Evolutionary conservation across 371 early-diverging fungal genomes (phyloP).

Genomic region (Fennellomyces sp.): DNA sequence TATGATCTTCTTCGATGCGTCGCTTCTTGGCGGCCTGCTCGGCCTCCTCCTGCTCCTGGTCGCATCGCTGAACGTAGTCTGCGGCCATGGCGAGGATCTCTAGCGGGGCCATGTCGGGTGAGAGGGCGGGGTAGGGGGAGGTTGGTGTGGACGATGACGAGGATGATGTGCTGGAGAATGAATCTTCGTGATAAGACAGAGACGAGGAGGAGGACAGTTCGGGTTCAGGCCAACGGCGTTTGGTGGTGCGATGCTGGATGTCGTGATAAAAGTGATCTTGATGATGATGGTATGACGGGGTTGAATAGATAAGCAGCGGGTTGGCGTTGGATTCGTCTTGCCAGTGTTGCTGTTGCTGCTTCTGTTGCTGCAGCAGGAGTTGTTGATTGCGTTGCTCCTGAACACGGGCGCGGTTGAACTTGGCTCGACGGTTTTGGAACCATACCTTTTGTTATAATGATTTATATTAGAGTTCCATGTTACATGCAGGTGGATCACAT

Average conservation of each 20-base stretch:
- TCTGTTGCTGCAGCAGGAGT: constrained; percentile 12
- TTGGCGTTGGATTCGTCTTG: neutral
- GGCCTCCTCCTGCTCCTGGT: constrained; percentile 33
- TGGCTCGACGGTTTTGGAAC: constrained; percentile 39
- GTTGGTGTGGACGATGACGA: constrained; percentile 34
- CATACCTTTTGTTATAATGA: constrained; percentile 22
- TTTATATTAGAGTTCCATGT: constrained; percentile 8
- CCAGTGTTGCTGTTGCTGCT: constrained; percentile 14
- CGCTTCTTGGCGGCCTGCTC: constrained; percentile 4
- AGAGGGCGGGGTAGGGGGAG: constrained; percentile 10
- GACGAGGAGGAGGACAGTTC: constrained; percentile 5
- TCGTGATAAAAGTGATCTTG: constrained; percentile 6
- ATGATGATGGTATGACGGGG: neutral
- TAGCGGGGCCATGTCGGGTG: constrained; percentile 39
- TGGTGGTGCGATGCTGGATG: constrained; percentile 1
- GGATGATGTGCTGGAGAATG: constrained; percentile 22
- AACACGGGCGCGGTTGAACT: constrained; percentile 30
- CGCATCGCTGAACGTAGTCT: constrained; percentile 51
- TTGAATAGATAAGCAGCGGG: constrained; percentile 1
- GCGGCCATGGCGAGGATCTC: constrained; percentile 53
- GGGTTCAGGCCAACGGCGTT: neutral
- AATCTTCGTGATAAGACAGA: constrained; percentile 3
- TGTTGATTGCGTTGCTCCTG: constrained; percentile 23
- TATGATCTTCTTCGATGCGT: constrained; percentile 8
- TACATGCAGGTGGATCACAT: constrained; percentile 22